Base-by-base conservation (phyloP, 108 stramenopile species). In the Conticribra weissflogii region DNA sequence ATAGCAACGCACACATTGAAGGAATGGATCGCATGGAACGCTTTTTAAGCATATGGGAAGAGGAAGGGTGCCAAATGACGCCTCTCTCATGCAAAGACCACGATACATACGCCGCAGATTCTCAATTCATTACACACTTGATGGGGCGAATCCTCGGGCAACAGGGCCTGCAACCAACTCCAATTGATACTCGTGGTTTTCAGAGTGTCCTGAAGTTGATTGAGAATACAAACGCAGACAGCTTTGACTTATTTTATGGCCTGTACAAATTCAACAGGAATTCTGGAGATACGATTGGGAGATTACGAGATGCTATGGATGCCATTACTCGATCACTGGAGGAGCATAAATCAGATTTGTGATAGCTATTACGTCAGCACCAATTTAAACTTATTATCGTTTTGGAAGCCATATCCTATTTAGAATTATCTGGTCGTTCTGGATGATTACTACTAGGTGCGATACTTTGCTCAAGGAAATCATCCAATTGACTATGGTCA, bases 161-260 rank as follows among this genome's bases (percentile, higher is more conserved):
- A 51, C 94, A 97, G 73, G 92, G 90, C 32, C 74, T 93, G 23
- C 50, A 69, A 46, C 70, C 71, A 25, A 91, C 91, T 18, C 90
- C 94, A 21, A 78, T 99, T 81, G 97, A 99, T 78, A 98, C 98
- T 1, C 93, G 90, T 48, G 98, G 98, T 24, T 99, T 99, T 74
- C 86, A 97, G 72, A 93, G 81, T 48, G 96, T 98, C 8, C 76
- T 99, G 33, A 85, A 93, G 45, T 71, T 98, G 19, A 89, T 99
- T 29, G 95, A 93, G 29, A 94, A 82, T 21, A 98, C 98, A 7
- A 97, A 94, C 49, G 92, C 93, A 17, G 98, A 99, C 80, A 91
- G 89, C 32, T 99, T 98, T 79, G 98, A 99, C 63, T 81, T 99
- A n/a, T 99, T 99, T 82, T 98, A 95, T 72, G 98, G 97, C 23